Evolutionary conservation across 2,329 filamentous ascomycete species (phyloP).

Genomic region (Ilyonectria mors-panacis): DNA sequence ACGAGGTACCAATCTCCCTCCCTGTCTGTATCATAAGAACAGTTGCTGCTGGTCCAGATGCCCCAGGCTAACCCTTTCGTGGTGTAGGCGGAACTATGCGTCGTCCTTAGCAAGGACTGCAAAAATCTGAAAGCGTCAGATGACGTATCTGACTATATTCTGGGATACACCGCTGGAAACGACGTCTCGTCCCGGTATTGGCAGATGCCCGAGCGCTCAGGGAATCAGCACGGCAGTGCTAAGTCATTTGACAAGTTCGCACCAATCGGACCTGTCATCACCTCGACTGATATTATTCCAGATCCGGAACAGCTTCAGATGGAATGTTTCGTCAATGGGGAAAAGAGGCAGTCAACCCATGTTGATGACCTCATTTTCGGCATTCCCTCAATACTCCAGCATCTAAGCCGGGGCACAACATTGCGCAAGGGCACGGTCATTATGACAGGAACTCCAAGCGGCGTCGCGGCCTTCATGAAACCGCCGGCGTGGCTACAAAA

Average conservation of each 20-base stretch:
- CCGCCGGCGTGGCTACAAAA: conserved; percentile 13
- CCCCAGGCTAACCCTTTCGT: background rate
- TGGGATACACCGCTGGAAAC: conserved; percentile 6
- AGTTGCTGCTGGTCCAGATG: background rate
- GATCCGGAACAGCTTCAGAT: background rate
- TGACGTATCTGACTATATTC: background rate
- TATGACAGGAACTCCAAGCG: conserved; percentile 19
- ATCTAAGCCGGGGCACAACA: conserved; percentile 8
- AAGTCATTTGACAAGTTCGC: conserved; percentile 20
- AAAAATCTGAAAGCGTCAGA: background rate
- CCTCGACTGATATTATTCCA: background rate
- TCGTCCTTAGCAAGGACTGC: background rate
- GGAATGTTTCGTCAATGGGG: conserved; percentile 16
- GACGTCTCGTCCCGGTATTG: conserved; percentile 8
- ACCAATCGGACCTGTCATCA: conserved; percentile 17
- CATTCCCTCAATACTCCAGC: background rate
- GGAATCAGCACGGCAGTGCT: conserved; percentile 1
- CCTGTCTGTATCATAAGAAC: no score
- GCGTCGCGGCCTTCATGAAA: conserved; percentile 21
- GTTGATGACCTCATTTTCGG: conserved; percentile 17
- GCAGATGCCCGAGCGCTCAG: conserved; percentile 1
- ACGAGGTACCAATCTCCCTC: background rate
- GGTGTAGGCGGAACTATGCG: background rate
- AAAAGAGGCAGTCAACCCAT: conserved; percentile 5
- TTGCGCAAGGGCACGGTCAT: conserved; percentile 13